These are phyloP conservation scores for Phytophthora macrochlamydospora DNA, from an alignment of 352 stramenopile species.

Conservation along the genomic window DNA sequence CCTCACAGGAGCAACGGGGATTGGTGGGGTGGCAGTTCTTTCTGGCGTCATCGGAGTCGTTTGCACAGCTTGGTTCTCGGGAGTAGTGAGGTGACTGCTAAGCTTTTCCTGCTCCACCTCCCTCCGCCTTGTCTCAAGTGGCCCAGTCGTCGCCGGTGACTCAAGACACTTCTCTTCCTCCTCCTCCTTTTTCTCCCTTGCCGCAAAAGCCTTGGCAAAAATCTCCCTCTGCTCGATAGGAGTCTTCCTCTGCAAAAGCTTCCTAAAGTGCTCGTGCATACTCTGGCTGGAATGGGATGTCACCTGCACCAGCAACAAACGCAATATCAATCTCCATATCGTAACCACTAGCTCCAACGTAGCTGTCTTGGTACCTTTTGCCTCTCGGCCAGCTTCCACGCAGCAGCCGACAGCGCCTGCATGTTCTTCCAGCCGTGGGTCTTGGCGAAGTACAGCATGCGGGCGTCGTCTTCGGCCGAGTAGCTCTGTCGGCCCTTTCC, in stretches of 20 bases:
- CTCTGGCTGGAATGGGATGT: slow-evolving; percentile 41
- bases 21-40: not conserved
- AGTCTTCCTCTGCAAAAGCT: slow-evolving; percentile 46
- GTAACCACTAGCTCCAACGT: not conserved
- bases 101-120: slow-evolving; percentile 13
- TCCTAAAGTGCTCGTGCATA: slow-evolving; percentile 65
- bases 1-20: not conserved
- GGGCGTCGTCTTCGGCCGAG: slow-evolving; percentile 45
- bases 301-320: slow-evolving; percentile 21
- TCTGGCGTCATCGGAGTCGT: not conserved
- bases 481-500: slow-evolving; percentile 28
- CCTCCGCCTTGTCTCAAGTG: slow-evolving; percentile 6
- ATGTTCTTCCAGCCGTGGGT: slow-evolving; percentile 26
- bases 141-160: not conserved
- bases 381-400: slow-evolving; percentile 20
- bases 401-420: slow-evolving; percentile 16
- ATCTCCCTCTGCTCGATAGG: slow-evolving; percentile 36
- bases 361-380: not conserved
- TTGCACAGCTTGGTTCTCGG: not conserved
- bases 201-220: slow-evolving; percentile 37
- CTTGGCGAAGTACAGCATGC: slow-evolving; percentile 55
- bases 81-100: slow-evolving; percentile 2
- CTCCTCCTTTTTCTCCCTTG: slow-evolving; percentile 12
- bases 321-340: not conserved
- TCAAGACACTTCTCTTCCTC: slow-evolving; percentile 1